Percentiles rank a stretch among this genome's conserved stretches.
Evolutionary conservation across 495 filamentous ascomycete genomes (phyloP).

Genomic region (Daldinia decipiens): DNA sequence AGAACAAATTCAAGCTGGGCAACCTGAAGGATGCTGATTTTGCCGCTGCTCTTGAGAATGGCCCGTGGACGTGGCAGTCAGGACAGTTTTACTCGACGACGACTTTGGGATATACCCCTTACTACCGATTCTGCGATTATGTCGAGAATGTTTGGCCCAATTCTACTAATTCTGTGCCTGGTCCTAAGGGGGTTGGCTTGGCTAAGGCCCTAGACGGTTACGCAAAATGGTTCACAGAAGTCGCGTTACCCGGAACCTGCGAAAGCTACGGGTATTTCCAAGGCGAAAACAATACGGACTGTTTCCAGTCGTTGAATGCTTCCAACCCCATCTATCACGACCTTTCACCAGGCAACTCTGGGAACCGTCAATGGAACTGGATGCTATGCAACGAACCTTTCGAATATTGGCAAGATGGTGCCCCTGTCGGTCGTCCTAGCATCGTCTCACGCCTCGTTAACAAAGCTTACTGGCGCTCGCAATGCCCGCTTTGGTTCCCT

Average conservation of each 20-base stretch:
- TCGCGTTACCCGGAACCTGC: constrained; percentile 58
- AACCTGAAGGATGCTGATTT: constrained; percentile 68
- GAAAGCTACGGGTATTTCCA: constrained; percentile 59
- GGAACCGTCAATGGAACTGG: constrained; percentile 72
- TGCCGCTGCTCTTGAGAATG: constrained; percentile 62
- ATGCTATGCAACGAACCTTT: constrained; percentile 74
- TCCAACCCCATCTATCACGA: constrained; percentile 68
- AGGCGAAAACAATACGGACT: constrained; percentile 58
- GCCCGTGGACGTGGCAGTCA: constrained; percentile 66
- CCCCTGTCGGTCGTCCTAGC: constrained; percentile 53
- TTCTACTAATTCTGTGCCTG: constrained; percentile 47
- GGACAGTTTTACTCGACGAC: constrained; percentile 58
- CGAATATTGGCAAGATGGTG: constrained; percentile 67
- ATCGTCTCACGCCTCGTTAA: constrained; percentile 69
- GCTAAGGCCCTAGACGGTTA: constrained; percentile 61
- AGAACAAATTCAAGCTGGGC: constrained; percentile 67
- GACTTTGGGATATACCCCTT: constrained; percentile 56
- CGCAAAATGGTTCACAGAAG: constrained; percentile 62
- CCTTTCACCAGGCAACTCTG: constrained; percentile 58
- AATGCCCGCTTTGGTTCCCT: constrained; percentile 71
- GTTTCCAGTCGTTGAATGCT: constrained; percentile 68
- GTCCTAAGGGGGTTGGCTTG: constrained; percentile 57
- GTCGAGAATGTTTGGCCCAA: constrained; percentile 51
- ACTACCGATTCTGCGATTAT: constrained; percentile 64
- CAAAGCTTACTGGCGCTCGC: constrained; percentile 66